Conservation (phyloP, 1,284 basidiomycete species). For the Anthracocystis walkeri region DNA sequence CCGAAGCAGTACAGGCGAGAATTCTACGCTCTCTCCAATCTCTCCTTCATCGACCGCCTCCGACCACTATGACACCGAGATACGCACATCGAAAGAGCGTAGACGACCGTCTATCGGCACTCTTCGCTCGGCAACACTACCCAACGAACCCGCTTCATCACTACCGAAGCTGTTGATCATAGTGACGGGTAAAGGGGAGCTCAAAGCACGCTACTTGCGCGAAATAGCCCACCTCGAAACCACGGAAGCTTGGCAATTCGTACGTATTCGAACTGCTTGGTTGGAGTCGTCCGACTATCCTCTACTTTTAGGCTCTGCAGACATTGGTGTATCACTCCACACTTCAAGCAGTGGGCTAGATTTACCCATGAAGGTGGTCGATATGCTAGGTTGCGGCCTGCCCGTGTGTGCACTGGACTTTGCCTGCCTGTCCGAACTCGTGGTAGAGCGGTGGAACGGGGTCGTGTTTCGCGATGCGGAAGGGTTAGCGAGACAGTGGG, state of each 20-base stretch:
- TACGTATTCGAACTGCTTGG: constrained; percentile 76
- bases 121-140: constrained; percentile 29
- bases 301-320: constrained; percentile 78
- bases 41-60: constrained; percentile 26
- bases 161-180: constrained; percentile 75
- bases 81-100: constrained; percentile 35
- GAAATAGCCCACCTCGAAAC: constrained; percentile 75
- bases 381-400: constrained; percentile 97
- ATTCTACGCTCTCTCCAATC: constrained; percentile 19
- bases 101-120: constrained; percentile 39
- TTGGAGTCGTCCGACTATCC: constrained; percentile 61
- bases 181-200: constrained; percentile 91
- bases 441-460: constrained; percentile 85
- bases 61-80: neutral
- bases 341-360: constrained; percentile 89
- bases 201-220: constrained; percentile 80
- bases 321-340: constrained; percentile 91
- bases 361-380: constrained; percentile 98
- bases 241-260: constrained; percentile 79
- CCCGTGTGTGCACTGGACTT: constrained; percentile 93
- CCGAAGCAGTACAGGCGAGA: constrained; percentile 29
- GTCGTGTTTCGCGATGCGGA: constrained; percentile 79
- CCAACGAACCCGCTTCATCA: constrained; percentile 28
- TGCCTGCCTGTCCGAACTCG: constrained; percentile 85
- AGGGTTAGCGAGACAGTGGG: constrained; percentile 80